Base-by-base conservation (phyloP, 768 basidiomycete species). In the Gloeostereum incarnatum region DNA sequence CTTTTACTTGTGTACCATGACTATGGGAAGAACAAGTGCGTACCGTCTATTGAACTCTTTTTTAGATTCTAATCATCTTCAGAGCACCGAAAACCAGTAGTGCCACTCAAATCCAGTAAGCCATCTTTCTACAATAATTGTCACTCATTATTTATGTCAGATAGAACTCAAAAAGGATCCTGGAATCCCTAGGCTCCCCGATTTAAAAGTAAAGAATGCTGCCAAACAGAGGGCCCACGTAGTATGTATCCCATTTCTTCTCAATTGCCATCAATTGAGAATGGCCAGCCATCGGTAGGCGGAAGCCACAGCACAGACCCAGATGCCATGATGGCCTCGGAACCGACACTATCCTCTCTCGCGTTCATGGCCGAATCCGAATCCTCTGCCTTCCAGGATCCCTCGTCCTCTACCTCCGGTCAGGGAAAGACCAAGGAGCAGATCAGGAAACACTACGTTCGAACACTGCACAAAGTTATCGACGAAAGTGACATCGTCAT, bases 401-500 rank as follows among this genome's bases (percentile, higher is more conserved):
- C 60, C 3, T 58, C 61, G 1, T 61, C 62, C 2, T 61, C 62
- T 0, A 51, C 52, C 3, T 53, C 54, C 6, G 50, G 49, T 24
- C 38, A 46, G 18, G 51, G 49, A 6, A 81, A 72, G 54, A 81
- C 77, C 5, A 82, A 72, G 46, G 79, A 84, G 47, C 83, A 86
- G 45, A 54, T 78, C 19, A 74, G 81, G 21, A 70, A 73, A 39
- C 71, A 87, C 48, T 88, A 90, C 50, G 62, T 93, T 33, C 77
- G 84, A 26, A 70, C 82, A 1, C 59, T 98, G 17, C 80, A 90
- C 60, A 91, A 87, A 61, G 94, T 99, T 31, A 83, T 98, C 43
- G 92, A 96, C 46, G 71, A 92, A 51, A 82, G 85, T 46, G 93
- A 98, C 54, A 85, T 99, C 22, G 61, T 98, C 36, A 69, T 98